phyloP scores from a whole-genome alignment of 805 yeast species.

The Pichia exigua region DNA sequence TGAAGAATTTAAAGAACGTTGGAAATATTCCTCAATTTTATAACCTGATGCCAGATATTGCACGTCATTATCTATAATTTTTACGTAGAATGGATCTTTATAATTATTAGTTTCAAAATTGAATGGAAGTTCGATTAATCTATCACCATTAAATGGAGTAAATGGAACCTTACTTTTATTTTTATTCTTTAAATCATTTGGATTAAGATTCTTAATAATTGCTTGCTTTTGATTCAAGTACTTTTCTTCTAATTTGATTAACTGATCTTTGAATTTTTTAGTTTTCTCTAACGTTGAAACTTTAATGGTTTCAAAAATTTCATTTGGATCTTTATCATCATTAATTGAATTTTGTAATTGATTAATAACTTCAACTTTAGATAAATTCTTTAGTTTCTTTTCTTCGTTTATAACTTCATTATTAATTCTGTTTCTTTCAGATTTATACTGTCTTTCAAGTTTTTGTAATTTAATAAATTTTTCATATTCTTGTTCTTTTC shows the following conservation, averaged over 20 bases:
- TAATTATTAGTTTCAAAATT: conserved; percentile 31
- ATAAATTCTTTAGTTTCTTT: conserved; percentile 32
- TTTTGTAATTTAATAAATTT: conserved; percentile 56
- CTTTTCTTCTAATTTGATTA: conserved; percentile 32
- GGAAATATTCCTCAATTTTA: conserved; percentile 58
- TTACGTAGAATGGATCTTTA: conserved; percentile 51
- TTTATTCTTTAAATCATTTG: conserved; percentile 16
- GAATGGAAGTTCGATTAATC: conserved; percentile 49
- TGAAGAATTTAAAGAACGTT: conserved; percentile 77
- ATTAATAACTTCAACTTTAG: conserved; percentile 50
- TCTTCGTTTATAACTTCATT: conserved; percentile 50
- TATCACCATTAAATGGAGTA: conserved; percentile 92
- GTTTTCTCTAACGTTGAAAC: conserved; percentile 53
- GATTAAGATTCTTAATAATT: conserved; percentile 19
- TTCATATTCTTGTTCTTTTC: conserved; percentile 64
- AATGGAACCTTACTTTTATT: conserved; percentile 47
- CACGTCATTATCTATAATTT: conserved; percentile 35
- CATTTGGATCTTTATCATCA: conserved; percentile 31
- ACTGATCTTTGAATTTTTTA: conserved; percentile 53
- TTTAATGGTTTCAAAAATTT: conserved; percentile 45
- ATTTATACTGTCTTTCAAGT: conserved; percentile 60
- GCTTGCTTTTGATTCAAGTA: conserved; percentile 24
- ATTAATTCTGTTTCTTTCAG: conserved; percentile 60
- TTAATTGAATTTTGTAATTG: conserved; percentile 33
- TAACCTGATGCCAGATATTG: conserved; percentile 85